Percentiles rank a stretch among this genome's conserved stretches.
Evolutionary conservation across 257 asterid species (phyloP).

Genomic region (Nicotiana benthamiana): DNA sequence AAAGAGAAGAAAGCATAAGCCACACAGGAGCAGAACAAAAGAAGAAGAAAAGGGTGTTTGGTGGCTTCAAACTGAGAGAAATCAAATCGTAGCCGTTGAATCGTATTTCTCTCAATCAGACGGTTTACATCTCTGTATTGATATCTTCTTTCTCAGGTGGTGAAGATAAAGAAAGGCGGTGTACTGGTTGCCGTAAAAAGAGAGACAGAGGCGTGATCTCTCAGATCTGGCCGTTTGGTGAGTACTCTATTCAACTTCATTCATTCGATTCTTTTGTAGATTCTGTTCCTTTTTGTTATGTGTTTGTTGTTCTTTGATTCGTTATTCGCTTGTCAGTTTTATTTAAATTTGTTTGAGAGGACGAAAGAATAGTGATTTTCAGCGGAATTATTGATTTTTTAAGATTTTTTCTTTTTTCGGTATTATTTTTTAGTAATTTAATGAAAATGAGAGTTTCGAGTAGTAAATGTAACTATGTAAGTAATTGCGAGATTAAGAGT

Average conservation of each 20-base stretch:
- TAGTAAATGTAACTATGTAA: constrained; percentile 4
- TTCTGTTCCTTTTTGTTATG: not conserved
- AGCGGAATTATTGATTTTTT: not conserved
- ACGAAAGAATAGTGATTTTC: not conserved
- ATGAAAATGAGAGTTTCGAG: constrained; percentile 9
- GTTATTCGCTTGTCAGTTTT: not conserved
- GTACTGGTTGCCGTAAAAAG: constrained; percentile 6
- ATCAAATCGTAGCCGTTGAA: constrained; percentile 30
- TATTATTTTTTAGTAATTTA: not conserved
- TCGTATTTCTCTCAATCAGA: constrained; percentile 6
- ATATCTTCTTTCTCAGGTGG: constrained; percentile 15
- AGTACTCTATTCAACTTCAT: constrained; percentile 6
- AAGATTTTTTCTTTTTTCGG: not conserved
- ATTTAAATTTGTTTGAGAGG: not conserved
- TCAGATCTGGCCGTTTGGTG: constrained; percentile 70
- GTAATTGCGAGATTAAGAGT: not conserved
- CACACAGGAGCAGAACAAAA: not conserved
- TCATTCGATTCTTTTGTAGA: not conserved
- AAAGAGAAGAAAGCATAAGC: constrained; percentile 12
- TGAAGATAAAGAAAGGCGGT: constrained; percentile 12
- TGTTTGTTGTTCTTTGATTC: not conserved
- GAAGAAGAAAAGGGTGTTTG: constrained; percentile 16
- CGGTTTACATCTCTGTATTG: constrained; percentile 21
- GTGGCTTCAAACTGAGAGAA: constrained; percentile 12
- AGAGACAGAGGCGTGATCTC: constrained; percentile 16